Conservation (phyloP, 495 filamentous ascomycete species). For the Emericellopsis terricola region DNA sequence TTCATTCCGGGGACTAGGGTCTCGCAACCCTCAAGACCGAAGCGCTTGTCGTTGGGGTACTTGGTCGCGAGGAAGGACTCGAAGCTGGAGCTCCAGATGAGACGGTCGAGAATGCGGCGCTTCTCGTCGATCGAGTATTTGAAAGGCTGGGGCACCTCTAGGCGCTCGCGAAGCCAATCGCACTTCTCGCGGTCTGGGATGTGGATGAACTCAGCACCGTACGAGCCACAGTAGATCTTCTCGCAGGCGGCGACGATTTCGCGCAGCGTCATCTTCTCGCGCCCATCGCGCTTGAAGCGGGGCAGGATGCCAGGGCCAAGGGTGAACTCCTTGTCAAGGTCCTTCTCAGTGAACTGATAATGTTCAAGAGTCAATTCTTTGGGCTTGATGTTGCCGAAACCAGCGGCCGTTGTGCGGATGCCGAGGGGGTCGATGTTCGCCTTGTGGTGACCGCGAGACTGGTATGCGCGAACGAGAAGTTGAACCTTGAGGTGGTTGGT, state of each 20-base stretch:
- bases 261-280: constrained; percentile 88
- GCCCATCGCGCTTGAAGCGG: constrained; percentile 69
- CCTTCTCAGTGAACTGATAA: constrained; percentile 88
- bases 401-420: constrained; percentile 70
- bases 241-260: constrained; percentile 92
- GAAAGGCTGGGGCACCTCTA: constrained; percentile 87
- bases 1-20: constrained; percentile 97
- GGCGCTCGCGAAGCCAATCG: constrained; percentile 88
- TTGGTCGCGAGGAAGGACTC: constrained; percentile 88
- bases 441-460: constrained; percentile 95
- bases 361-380: constrained; percentile 85
- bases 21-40: constrained; percentile 94
- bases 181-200: constrained; percentile 95
- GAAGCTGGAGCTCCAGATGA: constrained; percentile 97
- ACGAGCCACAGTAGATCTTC: constrained; percentile 88
- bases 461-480: constrained; percentile 88
- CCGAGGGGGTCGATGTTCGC: constrained; percentile 92
- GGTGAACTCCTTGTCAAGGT: constrained; percentile 80
- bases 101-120: constrained; percentile 85
- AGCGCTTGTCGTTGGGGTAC: constrained; percentile 98
- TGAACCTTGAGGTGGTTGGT: constrained; percentile 98
- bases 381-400: constrained; percentile 74
- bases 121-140: constrained; percentile 95
- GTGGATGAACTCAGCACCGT: constrained; percentile 96
- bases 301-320: constrained; percentile 93